Evolutionary conservation across 73 alveolate genomes (phyloP), one percentile per base, ranked within the genome.

Genomic region (Effrenium voratum): DNA sequence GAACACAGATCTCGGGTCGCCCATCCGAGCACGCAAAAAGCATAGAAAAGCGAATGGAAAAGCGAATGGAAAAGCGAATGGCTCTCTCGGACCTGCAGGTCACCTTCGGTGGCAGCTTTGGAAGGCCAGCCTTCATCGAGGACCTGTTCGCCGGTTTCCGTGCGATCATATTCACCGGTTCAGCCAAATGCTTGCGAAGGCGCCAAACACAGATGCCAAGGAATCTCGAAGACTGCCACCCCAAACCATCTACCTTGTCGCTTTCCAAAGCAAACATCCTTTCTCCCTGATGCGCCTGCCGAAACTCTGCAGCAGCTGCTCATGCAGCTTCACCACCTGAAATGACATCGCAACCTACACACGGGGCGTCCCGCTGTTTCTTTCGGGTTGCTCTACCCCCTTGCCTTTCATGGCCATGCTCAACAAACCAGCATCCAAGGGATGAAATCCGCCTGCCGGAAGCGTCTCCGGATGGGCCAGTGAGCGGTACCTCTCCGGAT

Each of bases 391-490:
- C n/a, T n/a, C n/a, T n/a, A n/a, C n/a, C n/a, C n/a, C n/a, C n/a
- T n/a, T n/a, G n/a, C n/a, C n/a, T n/a, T n/a, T n/a, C n/a, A n/a
- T n/a, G n/a, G n/a, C n/a, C n/a, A n/a, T n/a, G n/a, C n/a, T n/a
- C n/a, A n/a, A n/a, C n/a, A n/a, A n/a, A n/a, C n/a, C n/a, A n/a
- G n/a, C n/a, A n/a, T 72, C 49, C 4, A 26, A 0, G 44, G 34
- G 22, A 26, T 41, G 59, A 36, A 8, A 46, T 49, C 30, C 12
- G 66, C 97, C 97, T 90, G 97, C 40, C 97, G 72, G 76, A 90
- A 90, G 43, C 97, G 97, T 75, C 97, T 38, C 3, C 97, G 85
- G 47, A 90, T 90, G 40, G 97, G 97, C 97, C 97, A 90, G 87
- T 68, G 97, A 1, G 97, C 87, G 43, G 26, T 70, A 26, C 97